A percentile compares a stretch with the other conserved stretches of the same genome.
These are phyloP conservation scores for Croton laevigatus DNA, from an alignment of 441 rosid genomes.

Conservation along the genomic window DNA sequence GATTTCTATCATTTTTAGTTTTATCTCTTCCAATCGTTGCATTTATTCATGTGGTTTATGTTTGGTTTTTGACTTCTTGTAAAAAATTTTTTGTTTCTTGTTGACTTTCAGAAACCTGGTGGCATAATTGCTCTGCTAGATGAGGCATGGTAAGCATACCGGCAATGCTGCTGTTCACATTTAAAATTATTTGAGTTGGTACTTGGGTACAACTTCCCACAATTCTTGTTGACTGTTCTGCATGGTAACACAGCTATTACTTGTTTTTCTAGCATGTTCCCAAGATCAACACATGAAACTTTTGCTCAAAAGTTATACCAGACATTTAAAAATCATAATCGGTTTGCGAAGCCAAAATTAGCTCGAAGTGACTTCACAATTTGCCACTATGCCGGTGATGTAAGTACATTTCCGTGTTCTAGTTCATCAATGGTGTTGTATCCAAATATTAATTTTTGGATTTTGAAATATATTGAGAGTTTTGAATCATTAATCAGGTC, in stretches of 20 bases:
- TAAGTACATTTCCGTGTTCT: constrained; percentile 36
- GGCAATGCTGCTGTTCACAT: constrained; percentile 16
- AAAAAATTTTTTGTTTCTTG: constrained; percentile 8
- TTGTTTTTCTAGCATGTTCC: constrained; percentile 78
- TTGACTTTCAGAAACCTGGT: constrained; percentile 91
- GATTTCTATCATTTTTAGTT: not conserved
- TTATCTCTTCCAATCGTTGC: not conserved
- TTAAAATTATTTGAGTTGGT: constrained; percentile 14
- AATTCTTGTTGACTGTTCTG: constrained; percentile 17
- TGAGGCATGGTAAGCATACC: constrained; percentile 91
- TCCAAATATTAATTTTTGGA: constrained; percentile 4
- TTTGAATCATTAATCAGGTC: constrained; percentile 54
- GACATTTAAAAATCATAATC: constrained; percentile 87
- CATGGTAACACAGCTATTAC: constrained; percentile 28
- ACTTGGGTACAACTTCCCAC: constrained; percentile 6
- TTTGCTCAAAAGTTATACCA: constrained; percentile 98
- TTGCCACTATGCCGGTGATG: constrained; percentile 98
- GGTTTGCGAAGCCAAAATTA: constrained; percentile 93
- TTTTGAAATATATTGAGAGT: constrained; percentile 23
- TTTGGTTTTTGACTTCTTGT: not conserved
- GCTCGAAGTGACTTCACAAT: constrained; percentile 94
- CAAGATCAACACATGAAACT: constrained; percentile 98
- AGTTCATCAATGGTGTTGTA: constrained; percentile 14
- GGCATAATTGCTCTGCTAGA: constrained; percentile 98
- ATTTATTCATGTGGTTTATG: not conserved